Conservation (phyloP, 331 rosid genomes). For the Quercus tomentella region DNA sequence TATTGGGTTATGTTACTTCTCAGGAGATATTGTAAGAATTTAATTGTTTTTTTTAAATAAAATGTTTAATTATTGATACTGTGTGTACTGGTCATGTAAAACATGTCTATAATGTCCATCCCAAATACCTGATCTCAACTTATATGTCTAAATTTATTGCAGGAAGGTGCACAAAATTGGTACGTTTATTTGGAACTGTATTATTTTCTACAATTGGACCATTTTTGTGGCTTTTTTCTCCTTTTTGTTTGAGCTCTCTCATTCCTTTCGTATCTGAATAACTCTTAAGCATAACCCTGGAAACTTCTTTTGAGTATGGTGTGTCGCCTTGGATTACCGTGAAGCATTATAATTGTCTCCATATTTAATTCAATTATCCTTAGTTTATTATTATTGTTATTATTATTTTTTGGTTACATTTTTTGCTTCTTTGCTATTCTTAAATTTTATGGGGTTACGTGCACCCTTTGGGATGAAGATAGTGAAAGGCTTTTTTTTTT, state of each 20-base stretch:
- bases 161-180: constrained; percentile 54
- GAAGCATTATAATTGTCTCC: constrained; percentile 25
- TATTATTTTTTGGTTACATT: background rate
- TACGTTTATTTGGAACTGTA: constrained; percentile 51
- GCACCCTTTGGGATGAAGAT: constrained; percentile 42
- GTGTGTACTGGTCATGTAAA: constrained; percentile 6
- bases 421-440: constrained; percentile 19
- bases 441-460: constrained; percentile 21
- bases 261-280: constrained; percentile 38
- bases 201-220: constrained; percentile 45
- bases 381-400: background rate
- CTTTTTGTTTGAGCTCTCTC: constrained; percentile 42
- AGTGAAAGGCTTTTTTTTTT: constrained; percentile 43
- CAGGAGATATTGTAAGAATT: background rate
- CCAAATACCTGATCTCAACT: constrained; percentile 32
- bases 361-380: constrained; percentile 20
- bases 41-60: background rate
- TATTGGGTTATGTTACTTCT: background rate
- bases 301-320: constrained; percentile 23
- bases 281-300: constrained; percentile 21
- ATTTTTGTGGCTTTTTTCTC: constrained; percentile 44
- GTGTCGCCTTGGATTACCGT: constrained; percentile 43
- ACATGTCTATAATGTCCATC: constrained; percentile 10
- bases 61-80: background rate
- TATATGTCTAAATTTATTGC: constrained; percentile 54